A percentile compares a stretch with the other conserved stretches of the same genome.
These are phyloP conservation scores for Pyrenophora seminiperda DNA, from an alignment of 2,329 filamentous ascomycete species.

Conservation along the genomic window DNA sequence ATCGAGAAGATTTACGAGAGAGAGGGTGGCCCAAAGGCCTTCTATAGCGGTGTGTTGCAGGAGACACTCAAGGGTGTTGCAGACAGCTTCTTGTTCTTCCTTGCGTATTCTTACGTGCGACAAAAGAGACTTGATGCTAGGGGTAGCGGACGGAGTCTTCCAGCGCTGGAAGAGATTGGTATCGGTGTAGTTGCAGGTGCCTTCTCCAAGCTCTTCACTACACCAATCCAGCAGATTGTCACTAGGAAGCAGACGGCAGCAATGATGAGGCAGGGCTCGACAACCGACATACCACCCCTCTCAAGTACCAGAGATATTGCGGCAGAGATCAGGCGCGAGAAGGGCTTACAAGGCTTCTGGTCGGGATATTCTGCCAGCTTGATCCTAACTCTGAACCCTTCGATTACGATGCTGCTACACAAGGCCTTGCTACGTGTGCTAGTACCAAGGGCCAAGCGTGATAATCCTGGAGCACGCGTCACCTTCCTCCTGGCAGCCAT, in stretches of 20 bases:
- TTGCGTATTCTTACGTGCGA: constrained; percentile 71
- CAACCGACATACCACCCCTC: constrained; percentile 34
- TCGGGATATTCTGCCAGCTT: constrained; percentile 82
- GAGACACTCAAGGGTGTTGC: constrained; percentile 56
- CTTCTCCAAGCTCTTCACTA: constrained; percentile 75
- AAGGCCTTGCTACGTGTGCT: constrained; percentile 68
- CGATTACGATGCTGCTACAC: constrained; percentile 83
- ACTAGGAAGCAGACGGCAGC: constrained; percentile 77
- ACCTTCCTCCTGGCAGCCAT: constrained; percentile 73
- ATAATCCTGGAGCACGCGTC: constrained; percentile 58
- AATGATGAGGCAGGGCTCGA: constrained; percentile 51
- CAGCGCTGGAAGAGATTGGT: constrained; percentile 72
- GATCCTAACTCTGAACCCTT: constrained; percentile 82
- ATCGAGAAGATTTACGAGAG: constrained; percentile 70
- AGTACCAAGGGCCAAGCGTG: constrained; percentile 59
- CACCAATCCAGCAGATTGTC: constrained; percentile 80
- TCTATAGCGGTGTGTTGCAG: constrained; percentile 60
- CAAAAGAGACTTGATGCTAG: constrained; percentile 47
- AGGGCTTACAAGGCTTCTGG: constrained; percentile 80
- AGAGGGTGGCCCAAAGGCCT: constrained; percentile 71
- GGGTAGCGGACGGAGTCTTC: constrained; percentile 52
- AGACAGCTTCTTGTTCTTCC: constrained; percentile 85
- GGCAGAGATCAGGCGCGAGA: constrained; percentile 67
- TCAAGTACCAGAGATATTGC: constrained; percentile 62
- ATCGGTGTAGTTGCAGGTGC: constrained; percentile 77